Conservation (phyloP, 176 grass and related monocot species). For the Bromus sterilis region DNA sequence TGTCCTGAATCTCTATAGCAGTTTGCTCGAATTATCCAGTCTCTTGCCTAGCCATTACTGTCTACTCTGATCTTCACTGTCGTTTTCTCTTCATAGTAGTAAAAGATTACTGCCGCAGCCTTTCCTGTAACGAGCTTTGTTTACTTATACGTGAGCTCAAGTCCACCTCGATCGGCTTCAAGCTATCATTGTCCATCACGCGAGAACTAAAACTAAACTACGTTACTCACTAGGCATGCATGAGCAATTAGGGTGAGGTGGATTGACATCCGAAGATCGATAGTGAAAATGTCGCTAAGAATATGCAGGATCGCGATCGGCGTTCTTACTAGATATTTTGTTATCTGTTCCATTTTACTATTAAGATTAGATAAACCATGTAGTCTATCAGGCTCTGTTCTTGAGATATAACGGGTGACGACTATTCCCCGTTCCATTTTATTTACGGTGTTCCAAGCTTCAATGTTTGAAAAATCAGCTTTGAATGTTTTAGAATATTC, state of each 20-base stretch:
- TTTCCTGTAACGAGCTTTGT: background rate
- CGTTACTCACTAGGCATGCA: background rate
- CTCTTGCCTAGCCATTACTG: background rate
- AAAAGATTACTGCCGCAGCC: constrained; percentile 2
- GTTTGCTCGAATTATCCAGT: background rate
- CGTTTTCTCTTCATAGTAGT: background rate
- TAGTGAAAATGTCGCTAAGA: background rate
- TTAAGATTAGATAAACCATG: too few relatives aligned
- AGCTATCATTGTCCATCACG: background rate
- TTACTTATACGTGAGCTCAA: background rate
- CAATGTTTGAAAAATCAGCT: too few relatives aligned
- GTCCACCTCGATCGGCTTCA: background rate
- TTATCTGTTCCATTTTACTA: too few relatives aligned
- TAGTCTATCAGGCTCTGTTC: too few relatives aligned
- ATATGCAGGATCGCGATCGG: too few relatives aligned
- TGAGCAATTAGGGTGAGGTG: background rate
- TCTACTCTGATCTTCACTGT: background rate
- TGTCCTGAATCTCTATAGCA: background rate
- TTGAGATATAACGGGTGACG: too few relatives aligned
- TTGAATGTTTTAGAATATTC: too few relatives aligned
- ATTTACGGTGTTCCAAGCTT: too few relatives aligned
- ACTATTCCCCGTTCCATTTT: too few relatives aligned
- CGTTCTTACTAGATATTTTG: too few relatives aligned
- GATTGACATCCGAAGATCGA: background rate
- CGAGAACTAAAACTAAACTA: background rate